These are phyloP conservation scores for Bryopsis sp. DNA, from an alignment of 139 green algal species.

Conservation along the genomic window DNA sequence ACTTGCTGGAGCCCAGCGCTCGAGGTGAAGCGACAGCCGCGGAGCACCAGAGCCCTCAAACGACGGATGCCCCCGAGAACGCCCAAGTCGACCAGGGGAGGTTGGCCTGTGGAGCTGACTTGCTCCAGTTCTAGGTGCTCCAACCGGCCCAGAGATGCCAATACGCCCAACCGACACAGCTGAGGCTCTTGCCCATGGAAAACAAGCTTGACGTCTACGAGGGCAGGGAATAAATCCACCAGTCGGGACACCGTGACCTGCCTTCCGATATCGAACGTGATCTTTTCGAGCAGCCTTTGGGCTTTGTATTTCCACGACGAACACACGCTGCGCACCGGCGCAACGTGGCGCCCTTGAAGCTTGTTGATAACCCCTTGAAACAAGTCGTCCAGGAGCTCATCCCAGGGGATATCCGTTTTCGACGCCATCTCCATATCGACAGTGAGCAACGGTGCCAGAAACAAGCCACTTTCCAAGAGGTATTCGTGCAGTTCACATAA, in stretches of 20 bases:
- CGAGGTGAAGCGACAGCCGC: constrained; percentile 1
- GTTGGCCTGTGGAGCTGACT: not conserved
- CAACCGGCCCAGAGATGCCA: not conserved
- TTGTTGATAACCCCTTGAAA: constrained; percentile 7
- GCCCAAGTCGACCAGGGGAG: not conserved
- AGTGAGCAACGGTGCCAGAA: too few relatives aligned
- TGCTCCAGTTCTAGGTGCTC: constrained; percentile 7
- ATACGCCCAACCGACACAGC: not conserved
- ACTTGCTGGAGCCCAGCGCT: not conserved
- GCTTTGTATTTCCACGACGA: constrained; percentile 17
- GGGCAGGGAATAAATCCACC: constrained; percentile 6
- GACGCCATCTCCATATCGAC: too few relatives aligned
- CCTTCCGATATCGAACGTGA: not conserved
- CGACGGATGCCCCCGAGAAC: not conserved
- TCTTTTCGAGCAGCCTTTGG: constrained; percentile 7
- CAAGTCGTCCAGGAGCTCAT: constrained; percentile 10
- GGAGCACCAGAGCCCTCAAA: not conserved
- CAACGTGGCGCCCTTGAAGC: constrained; percentile 10
- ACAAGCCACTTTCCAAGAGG: too few relatives aligned
- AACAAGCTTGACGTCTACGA: not conserved
- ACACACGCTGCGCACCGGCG: constrained; percentile 13
- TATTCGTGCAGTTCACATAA: too few relatives aligned
- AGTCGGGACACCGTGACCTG: not conserved
- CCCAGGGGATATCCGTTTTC: constrained; percentile 17
- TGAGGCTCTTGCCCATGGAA: not conserved